Percentiles rank a stretch among this genome's conserved stretches.
Conservation (phyloP, 2,329 filamentous ascomycete genomes). For the Trichoderma brevicompactum region DNA sequence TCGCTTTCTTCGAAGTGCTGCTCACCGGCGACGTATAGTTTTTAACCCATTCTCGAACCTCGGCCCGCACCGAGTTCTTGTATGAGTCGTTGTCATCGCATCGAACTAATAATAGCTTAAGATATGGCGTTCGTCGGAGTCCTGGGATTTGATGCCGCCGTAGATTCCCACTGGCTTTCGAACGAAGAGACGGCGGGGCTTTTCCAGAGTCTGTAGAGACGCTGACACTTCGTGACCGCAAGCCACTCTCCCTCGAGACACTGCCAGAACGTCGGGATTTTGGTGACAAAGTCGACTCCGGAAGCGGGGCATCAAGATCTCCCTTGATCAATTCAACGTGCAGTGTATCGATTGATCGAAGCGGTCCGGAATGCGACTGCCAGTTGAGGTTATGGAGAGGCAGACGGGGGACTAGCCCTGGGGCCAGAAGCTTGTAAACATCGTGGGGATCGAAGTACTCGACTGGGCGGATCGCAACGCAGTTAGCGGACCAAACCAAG, state of each 20-base stretch:
- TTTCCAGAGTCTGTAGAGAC: conserved; percentile 44
- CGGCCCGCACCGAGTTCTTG: conserved; percentile 76
- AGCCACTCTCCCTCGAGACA: conserved; percentile 59
- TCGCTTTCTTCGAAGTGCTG: conserved; percentile 56
- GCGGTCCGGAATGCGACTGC: conserved; percentile 89
- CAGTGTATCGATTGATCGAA: conserved; percentile 91
- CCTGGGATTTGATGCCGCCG: conserved; percentile 95
- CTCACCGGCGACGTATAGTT: conserved; percentile 65
- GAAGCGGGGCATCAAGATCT: conserved; percentile 50
- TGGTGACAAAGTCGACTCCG: conserved; percentile 40
- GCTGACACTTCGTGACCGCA: conserved; percentile 57
- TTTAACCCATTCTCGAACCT: conserved; percentile 91
- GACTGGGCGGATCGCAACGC: conserved; percentile 57
- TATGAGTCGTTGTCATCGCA: conserved; percentile 97
- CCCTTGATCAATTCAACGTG: conserved; percentile 84
- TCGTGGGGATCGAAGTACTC: conserved; percentile 95
- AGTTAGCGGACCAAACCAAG: neutral
- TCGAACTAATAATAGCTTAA: conserved; percentile 85
- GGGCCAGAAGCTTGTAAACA: conserved; percentile 80
- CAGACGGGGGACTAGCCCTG: conserved; percentile 76
- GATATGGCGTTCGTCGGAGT: conserved; percentile 86
- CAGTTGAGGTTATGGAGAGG: conserved; percentile 93
- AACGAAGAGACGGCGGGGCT: conserved; percentile 38
- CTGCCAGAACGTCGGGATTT: conserved; percentile 41
- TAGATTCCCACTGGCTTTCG: conserved; percentile 42